Base-by-base conservation (phyloP, 176 grass and related monocot species). In the Poa pratensis region DNA sequence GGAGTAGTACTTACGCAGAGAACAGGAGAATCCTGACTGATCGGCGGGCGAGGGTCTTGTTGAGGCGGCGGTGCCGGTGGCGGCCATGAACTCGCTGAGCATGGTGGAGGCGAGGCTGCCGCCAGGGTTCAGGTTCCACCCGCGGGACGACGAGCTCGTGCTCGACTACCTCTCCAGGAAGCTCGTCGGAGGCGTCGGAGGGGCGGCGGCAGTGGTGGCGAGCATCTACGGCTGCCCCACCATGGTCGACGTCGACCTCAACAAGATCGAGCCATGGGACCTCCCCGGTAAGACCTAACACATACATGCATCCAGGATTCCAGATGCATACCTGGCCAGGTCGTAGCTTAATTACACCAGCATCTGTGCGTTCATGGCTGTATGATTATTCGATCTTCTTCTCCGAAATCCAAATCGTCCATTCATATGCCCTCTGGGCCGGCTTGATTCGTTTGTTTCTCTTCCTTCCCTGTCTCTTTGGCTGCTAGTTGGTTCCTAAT, bases 241-340 rank as follows among this genome's bases (percentile, higher is more conserved):
- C 51, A 79, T 97, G 80, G 78, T 97, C 37, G 92, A 97, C 85
- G 91, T 97, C 69, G 95, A 97, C 42, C 90, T 97, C 37, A 97
- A 97, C 87, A 87, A 92, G 91, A 75, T 84, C 87, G 95, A 97
- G 83, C 95, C 95, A 0, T 97, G 95, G 95, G 93, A 97, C 9
- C 92, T 97, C 76, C 95, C 95, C 5, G 95, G 95, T 97, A 84
- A 89, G 87, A 48, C 82, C 45, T 82, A 81, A 28, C 2, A 58
- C 54, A 3, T n/a, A 58, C 55, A 1, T n/a, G 3, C 55, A 58
- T 70, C 67, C 4, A 42, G 67, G 39, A 12, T 20, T 40, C 5
- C 40, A 15, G 13, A 14, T 20, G 37, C 37, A 57, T 57, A 58
- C 54, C 18, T 58, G n/a, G 20, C 17, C 9, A 9, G 16, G 16